Evolutionary conservation across 2,329 filamentous ascomycete genomes (phyloP).

Genomic region (Verticillium isaacii): DNA sequence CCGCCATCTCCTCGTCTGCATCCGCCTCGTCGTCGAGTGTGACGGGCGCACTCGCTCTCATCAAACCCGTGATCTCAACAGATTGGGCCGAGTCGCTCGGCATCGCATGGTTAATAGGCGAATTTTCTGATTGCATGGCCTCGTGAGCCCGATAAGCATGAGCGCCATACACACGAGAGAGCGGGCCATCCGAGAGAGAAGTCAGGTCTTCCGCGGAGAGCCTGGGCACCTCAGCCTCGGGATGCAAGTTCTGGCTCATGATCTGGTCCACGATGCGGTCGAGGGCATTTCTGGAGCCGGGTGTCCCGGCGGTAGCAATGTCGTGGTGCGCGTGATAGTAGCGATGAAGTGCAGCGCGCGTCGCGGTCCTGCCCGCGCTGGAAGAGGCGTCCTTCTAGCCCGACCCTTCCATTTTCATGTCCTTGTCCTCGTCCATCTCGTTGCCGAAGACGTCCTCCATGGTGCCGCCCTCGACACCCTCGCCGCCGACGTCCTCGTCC

Average conservation of each 20-base stretch:
- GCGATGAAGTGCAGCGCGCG: not conserved
- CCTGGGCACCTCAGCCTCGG: not conserved
- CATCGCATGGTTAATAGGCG: not conserved
- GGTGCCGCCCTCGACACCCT: constrained; percentile 44
- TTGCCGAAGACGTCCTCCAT: constrained; percentile 52
- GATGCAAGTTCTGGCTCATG: not conserved
- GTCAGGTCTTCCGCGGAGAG: not conserved
- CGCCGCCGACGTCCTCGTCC: constrained; percentile 36
- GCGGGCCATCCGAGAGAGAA: not conserved
- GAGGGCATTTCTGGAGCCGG: not conserved
- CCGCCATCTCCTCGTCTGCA: not conserved
- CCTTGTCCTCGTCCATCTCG: constrained; percentile 52
- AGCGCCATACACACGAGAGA: not conserved
- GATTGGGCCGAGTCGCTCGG: not conserved
- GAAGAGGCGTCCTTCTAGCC: not conserved
- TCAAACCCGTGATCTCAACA: not conserved
- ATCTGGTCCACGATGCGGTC: not conserved
- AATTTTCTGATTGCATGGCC: not conserved
- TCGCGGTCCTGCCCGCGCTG: not conserved
- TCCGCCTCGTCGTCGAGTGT: not conserved
- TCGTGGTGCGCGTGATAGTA: not conserved
- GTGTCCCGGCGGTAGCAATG: no score
- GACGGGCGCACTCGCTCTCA: not conserved
- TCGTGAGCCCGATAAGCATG: not conserved
- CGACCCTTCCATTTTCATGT: constrained; percentile 36